Evolutionary conservation across 495 filamentous ascomycete species (phyloP), one percentile per base, ranked within the genome.

Genomic region (Symbiotaphrina buchneri): DNA sequence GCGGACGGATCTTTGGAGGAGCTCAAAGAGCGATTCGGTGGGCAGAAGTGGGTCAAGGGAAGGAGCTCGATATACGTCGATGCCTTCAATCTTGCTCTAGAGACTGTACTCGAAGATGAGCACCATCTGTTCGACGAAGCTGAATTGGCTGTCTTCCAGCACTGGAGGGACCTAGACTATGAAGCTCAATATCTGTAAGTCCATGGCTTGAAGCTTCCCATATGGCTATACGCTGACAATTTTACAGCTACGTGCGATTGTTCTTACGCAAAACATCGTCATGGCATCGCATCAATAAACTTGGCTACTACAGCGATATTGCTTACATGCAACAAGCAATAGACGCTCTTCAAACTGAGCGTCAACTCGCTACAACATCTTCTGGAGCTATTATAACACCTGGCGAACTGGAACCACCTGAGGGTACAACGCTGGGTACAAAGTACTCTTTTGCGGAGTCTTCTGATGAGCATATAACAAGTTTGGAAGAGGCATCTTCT

Each of bases 51-150:
- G 70, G 44, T 59, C 16, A 59, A 54, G 29, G 69, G 70, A 3
- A 66, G 58, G 44, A 91, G 72, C 41, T 95, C 87, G 3, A 83
- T 97, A 32, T 97, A 97, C 41, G 82, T 94, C 10, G 85, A 97
- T 50, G 87, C 85, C 13, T 97, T 97, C 61, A 92, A 93, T 48
- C 54, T 94, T 10, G 82, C 84, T 11, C 58, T 97, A 26, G 71
- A 83, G 36, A 95, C 82, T 2, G 85, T 95, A 14, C 55, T 97
- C 4, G 71, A 75, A 28, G 84, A 94, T 28, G 87, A 97, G 45
- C 60, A 67, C 2, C 81, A 92, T 47, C 54, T 97, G 8, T 97
- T 95, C 46, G 63, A 80, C 41, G 66, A 68, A 39, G 69, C 69
- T 10, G 87, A 97, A 48, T 67, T 65, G 48, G 53, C 62, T 26